phyloP scores from a whole-genome alignment of 2,329 filamentous ascomycete genomes.

The Colletotrichum sojae region DNA sequence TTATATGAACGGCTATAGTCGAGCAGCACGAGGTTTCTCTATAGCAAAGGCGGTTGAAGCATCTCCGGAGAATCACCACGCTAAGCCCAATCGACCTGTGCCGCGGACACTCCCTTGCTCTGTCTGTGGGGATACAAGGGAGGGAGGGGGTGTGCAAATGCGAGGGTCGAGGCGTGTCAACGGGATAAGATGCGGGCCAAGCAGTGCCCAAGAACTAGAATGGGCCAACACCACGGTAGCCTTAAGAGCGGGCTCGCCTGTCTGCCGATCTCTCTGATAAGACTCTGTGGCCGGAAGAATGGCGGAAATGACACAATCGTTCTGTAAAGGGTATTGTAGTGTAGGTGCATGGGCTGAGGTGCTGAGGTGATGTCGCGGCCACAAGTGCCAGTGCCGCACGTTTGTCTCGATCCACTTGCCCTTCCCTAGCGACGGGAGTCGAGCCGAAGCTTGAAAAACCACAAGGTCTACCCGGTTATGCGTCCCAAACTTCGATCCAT shows the following conservation, averaged over 20 bases:
- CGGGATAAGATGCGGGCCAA: slow-evolving; percentile 31
- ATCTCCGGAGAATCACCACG: slow-evolving; percentile 36
- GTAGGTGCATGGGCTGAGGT: slow-evolving; percentile 8
- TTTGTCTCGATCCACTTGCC: background rate
- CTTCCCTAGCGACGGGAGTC: background rate
- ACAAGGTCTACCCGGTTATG: background rate
- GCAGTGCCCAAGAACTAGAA: slow-evolving; percentile 21
- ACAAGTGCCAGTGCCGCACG: slow-evolving; percentile 8
- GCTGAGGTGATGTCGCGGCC: slow-evolving; percentile 10
- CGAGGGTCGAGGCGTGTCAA: slow-evolving; percentile 10
- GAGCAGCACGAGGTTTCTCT: slow-evolving; percentile 17
- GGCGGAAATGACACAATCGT: slow-evolving; percentile 36
- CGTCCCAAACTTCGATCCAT: background rate
- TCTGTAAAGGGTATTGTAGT: slow-evolving; percentile 5
- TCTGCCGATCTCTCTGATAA: slow-evolving; percentile 40
- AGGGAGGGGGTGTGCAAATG: slow-evolving; percentile 19
- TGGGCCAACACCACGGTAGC: slow-evolving; percentile 31
- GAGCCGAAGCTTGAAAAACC: slow-evolving; percentile 2
- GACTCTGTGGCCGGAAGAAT: slow-evolving; percentile 10
- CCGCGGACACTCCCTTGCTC: slow-evolving; percentile 36
- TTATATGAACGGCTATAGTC: slow-evolving; percentile 30
- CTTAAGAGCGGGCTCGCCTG: slow-evolving; percentile 33
- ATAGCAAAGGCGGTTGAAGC: slow-evolving; percentile 23
- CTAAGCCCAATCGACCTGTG: slow-evolving; percentile 37
- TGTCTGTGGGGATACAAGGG: slow-evolving; percentile 30